Evolutionary conservation across 2,329 filamentous ascomycete genomes (phyloP), one percentile per base, ranked within the genome.

Genomic region (Colletotrichum tofieldiae): DNA sequence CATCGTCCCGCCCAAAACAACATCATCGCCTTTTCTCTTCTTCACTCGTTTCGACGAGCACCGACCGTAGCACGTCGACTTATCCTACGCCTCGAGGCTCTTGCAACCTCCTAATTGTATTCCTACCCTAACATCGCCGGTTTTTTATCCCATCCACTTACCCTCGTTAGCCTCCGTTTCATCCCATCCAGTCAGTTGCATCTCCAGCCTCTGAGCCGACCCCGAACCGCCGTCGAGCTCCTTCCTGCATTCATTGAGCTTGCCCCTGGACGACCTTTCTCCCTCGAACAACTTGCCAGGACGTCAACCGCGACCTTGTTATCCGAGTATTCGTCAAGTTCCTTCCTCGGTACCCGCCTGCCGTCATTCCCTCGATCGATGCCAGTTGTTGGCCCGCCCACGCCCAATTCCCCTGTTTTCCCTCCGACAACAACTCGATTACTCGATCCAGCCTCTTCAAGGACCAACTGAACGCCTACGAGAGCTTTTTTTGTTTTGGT

Each of bases 401-500:
- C n/a, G 63, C 71, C 67, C 75, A 63, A 73, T 67, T 73, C 71
- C 63, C 47, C 49, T 63, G 23, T 20, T 49, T 60, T 2, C 39
- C 18, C 9, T 20, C 26, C 60, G 20, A 65, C 69, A 45, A 58
- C 65, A 65, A 18, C 55, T 65, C 32, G 49, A 52, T 20, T 32
- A 62, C 18, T 29, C 69, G 35, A 64, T 23, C 54, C 47, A 1
- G 12, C 41, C 56, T 67, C 52, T 47, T 41, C 35, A 35, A 60
- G 67, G 69, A 67, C 61, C 73, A 75, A 73, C 76, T 74, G 71
- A 75, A 75, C 69, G 70, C 72, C 74, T 65, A 68, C 47, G 62
- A 75, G 76, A 77, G 14, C 49, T 26, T 23, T 5, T 39, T 8
- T 52, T 37, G 39, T 82, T 80, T 79, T 78, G 78, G 75, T 78